Conservation (phyloP, 192 early-diverging fungal species). For the Linnemannia elongata region DNA sequence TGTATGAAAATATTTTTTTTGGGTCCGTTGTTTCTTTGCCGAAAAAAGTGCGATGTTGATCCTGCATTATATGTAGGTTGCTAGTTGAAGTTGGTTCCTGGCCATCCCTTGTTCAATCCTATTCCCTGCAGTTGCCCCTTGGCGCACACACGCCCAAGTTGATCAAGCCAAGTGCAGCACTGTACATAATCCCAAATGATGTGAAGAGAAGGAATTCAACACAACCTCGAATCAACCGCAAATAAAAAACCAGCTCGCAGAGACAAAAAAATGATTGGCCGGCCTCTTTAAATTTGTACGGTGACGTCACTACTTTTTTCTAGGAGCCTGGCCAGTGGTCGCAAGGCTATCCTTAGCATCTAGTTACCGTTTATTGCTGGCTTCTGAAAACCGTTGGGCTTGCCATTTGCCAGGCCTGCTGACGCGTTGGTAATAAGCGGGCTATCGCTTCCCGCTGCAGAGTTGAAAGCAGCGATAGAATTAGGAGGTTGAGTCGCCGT, state of each 20-base stretch:
- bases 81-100: not conserved
- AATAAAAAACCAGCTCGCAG: slow-evolving; percentile 23
- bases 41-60: not conserved
- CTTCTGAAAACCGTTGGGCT: slow-evolving; percentile 15
- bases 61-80: not conserved
- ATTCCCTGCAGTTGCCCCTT: not conserved
- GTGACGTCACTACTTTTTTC: slow-evolving; percentile 1
- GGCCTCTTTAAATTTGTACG: not conserved
- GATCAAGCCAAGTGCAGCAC: slow-evolving; percentile 17
- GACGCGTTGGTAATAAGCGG: slow-evolving; percentile 29
- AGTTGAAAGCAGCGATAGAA: slow-evolving; percentile 32
- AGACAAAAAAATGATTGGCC: slow-evolving; percentile 7
- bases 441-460: slow-evolving; percentile 34
- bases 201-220: slow-evolving; percentile 53
- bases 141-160: not conserved
- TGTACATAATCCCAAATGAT: slow-evolving; percentile 51
- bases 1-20: not conserved
- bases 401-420: slow-evolving; percentile 19
- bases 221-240: not conserved
- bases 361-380: slow-evolving; percentile 30
- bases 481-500: slow-evolving; percentile 25
- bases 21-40: not conserved
- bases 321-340: not conserved
- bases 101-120: not conserved
- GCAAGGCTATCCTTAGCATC: no score